Evolutionary conservation across 1,284 basidiomycete species (phyloP).

Genomic region (Peniophora sp.): DNA sequence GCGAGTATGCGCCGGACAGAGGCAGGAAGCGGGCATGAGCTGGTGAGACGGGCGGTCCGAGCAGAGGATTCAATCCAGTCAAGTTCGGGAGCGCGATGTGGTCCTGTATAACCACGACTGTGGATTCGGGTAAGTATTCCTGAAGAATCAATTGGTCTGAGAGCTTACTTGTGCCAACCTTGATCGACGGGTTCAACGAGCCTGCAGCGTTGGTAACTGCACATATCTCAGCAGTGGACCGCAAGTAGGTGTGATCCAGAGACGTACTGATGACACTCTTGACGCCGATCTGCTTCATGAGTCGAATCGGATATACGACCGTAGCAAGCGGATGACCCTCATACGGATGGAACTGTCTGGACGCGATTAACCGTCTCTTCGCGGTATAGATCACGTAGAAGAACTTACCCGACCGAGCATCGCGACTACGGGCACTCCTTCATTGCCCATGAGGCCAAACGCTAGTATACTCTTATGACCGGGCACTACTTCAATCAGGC

Average conservation of each 20-base stretch:
- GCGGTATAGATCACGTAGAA: no score
- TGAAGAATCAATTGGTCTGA: background rate
- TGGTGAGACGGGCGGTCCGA: constrained; percentile 55
- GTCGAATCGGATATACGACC: constrained; percentile 71
- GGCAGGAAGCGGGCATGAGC: constrained; percentile 67
- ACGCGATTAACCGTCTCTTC: constrained; percentile 1
- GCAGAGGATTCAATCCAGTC: constrained; percentile 70
- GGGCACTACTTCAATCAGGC: constrained; percentile 33
- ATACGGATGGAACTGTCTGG: constrained; percentile 69
- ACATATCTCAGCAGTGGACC: background rate
- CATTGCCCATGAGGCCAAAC: constrained; percentile 64
- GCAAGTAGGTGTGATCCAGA: constrained; percentile 1
- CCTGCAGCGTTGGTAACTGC: constrained; percentile 84
- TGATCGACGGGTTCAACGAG: constrained; percentile 60
- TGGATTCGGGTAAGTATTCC: background rate
- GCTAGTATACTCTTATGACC: constrained; percentile 75
- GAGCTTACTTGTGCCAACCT: constrained; percentile 73
- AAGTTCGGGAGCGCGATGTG: constrained; percentile 77
- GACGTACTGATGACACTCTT: constrained; percentile 64
- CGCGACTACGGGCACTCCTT: constrained; percentile 65
- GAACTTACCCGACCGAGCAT: constrained; percentile 72
- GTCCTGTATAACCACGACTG: constrained; percentile 77
- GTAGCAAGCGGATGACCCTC: constrained; percentile 66
- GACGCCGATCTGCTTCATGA: constrained; percentile 70
- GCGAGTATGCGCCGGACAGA: constrained; percentile 73